Evolutionary conservation across 768 basidiomycete genomes (phyloP), one percentile per base, ranked within the genome.

Genomic region (Termitomyces eurrhizus): DNA sequence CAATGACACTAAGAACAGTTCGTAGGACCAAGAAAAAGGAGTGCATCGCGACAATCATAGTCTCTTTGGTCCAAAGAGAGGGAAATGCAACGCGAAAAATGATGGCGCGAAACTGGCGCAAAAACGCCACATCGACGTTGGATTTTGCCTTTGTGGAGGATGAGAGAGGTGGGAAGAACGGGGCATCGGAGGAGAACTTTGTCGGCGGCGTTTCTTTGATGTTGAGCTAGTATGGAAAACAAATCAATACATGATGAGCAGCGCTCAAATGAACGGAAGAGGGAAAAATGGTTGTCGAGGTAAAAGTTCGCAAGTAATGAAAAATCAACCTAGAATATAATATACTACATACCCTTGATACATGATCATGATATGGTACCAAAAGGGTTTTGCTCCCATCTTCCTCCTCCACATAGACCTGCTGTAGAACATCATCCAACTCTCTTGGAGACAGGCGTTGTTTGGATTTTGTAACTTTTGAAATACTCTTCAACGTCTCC

Each of bases 1-100:
- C 95, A 7, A 84, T 83, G 4, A 98, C 85, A 66, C 92, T 95
- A 24, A 98, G 80, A 2, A 95, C 83, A 0, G 96, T 97, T 42
- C 96, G 77, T 29, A 92, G 73, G 2, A 98, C 82, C 56, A 98
- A 82, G 73, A 98, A 98, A 59, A 81, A 82, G 0, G 92, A 92
- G 73, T 98, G 95, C 0, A 88, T 71, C 7, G 83, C 73, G 18
- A 98, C 78, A 39, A 97, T 78, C 36, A 88, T 76, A 0, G 87
- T 78, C 67, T 98, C 94, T 64, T 87, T 87, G 2, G 85, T 85
- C 32, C 73, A 77, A 64, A 77, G 79, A 42, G 80, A 83, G 21
- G 84, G 91, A 66, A 88, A 85, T 24, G 82, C 86, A 61, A 97
- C 84, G 24, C 88, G 84, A 33, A 84, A 72, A 2, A 94, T 71